phyloP scores from a whole-genome alignment of 2,329 filamentous ascomycete species.

The Nothopassalora personata region DNA sequence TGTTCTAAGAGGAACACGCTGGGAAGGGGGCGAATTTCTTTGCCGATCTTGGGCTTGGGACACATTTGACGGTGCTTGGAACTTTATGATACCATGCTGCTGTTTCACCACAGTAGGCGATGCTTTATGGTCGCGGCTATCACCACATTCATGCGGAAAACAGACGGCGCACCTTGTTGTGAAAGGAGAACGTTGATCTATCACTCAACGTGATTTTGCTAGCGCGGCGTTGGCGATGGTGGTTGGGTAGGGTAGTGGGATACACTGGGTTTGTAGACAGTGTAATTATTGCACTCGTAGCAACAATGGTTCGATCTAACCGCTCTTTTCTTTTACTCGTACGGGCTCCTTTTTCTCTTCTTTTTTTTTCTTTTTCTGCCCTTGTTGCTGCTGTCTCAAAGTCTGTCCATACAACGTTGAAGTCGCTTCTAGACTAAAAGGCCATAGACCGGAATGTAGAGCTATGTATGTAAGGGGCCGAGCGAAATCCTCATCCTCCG shows the following conservation, averaged over 20 bases:
- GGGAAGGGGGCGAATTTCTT: neutral
- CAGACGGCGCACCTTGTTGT: slow-evolving; percentile 7
- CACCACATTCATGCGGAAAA: neutral
- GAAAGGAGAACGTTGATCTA: neutral
- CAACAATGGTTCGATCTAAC: no score
- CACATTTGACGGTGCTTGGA: neutral
- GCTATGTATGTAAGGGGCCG: no score
- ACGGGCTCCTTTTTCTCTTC: no score
- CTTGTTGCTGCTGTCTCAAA: no score
- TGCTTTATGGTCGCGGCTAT: neutral
- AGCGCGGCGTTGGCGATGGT: slow-evolving; percentile 19
- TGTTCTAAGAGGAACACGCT: slow-evolving; percentile 61
- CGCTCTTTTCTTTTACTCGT: no score
- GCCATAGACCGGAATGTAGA: no score
- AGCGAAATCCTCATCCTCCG: no score
- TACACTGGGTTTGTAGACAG: no score
- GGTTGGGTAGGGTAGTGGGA: neutral
- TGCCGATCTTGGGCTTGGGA: neutral
- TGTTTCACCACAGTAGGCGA: slow-evolving; percentile 20
- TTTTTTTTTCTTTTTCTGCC: no score
- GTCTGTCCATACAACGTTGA: no score
- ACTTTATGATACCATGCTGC: slow-evolving; percentile 10
- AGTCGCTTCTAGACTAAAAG: no score
- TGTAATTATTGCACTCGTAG: no score
- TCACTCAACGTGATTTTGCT: slow-evolving; percentile 21